A percentile compares a stretch with the other conserved stretches of the same genome.
phyloP scores from a whole-genome alignment of 1,284 basidiomycete genomes.

The Crucibulum parvulum region DNA sequence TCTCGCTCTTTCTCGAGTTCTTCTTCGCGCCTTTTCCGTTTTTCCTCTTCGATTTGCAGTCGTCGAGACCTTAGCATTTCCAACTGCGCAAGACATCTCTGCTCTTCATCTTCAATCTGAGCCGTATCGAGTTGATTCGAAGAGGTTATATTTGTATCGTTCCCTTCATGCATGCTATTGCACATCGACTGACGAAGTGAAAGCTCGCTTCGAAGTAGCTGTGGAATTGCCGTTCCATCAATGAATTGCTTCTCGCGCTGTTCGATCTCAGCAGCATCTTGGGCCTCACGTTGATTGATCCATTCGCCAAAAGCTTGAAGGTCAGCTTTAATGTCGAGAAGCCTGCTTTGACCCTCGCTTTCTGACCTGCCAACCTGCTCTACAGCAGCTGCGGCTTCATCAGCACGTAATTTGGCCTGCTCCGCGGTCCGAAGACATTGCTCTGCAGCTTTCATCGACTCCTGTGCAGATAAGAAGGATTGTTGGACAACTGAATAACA shows the following conservation, averaged over 20 bases:
- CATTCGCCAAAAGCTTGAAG: conserved; percentile 24
- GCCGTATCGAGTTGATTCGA: background rate
- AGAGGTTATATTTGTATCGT: too few relatives aligned
- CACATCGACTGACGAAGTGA: too few relatives aligned
- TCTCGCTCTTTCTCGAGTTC: background rate
- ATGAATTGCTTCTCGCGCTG: background rate
- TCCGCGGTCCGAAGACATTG: background rate
- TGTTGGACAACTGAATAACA: conserved; percentile 19
- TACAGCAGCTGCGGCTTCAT: conserved; percentile 21
- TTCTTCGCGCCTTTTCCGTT: background rate
- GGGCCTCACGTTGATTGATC: conserved; percentile 23
- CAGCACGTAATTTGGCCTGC: conserved; percentile 12
- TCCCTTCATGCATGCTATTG: too few relatives aligned
- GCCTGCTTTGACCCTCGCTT: conserved; percentile 10
- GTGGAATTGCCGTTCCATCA: too few relatives aligned
- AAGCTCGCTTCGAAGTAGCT: too few relatives aligned
- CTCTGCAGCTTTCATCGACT: conserved; percentile 17
- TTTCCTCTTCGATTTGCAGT: conserved; percentile 12
- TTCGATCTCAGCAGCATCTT: conserved; percentile 10
- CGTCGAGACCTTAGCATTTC: conserved; percentile 6
- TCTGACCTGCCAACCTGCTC: conserved; percentile 16
- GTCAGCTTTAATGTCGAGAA: conserved; percentile 23
- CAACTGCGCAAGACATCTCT: background rate
- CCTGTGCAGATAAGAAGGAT: conserved; percentile 16
- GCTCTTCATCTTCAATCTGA: conserved; percentile 7